Conservation (phyloP, 1,284 basidiomycete genomes). For the Pseudozyma hubeiensis region DNA sequence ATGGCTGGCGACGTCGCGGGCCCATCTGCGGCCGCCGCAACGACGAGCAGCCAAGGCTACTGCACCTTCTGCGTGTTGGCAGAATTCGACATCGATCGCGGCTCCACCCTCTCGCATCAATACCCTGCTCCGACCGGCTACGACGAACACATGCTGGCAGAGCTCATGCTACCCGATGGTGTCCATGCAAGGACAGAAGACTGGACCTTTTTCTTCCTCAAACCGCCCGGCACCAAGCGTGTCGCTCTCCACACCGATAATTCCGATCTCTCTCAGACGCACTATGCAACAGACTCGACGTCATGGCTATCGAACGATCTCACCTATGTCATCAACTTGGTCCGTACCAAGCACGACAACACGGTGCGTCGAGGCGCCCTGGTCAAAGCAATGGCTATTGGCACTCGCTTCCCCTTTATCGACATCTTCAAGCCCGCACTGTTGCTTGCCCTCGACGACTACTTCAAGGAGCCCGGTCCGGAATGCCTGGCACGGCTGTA, state of each 20-base stretch:
- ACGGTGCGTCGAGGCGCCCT: conserved; percentile 87
- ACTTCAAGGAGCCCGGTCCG: conserved; percentile 86
- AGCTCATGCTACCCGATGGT: conserved; percentile 98
- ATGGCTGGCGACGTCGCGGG: conserved; percentile 4
- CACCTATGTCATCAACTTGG: conserved; percentile 88
- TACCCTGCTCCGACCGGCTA: conserved; percentile 58
- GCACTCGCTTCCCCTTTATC: conserved; percentile 92
- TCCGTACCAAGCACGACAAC: conserved; percentile 94
- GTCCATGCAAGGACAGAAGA: conserved; percentile 93
- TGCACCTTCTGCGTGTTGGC: conserved; percentile 64
- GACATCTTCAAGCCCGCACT: conserved; percentile 98
- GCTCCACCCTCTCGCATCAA: conserved; percentile 58
- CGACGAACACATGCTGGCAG: conserved; percentile 78
- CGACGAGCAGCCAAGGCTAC: conserved; percentile 24
- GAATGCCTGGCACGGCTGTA: conserved; percentile 88
- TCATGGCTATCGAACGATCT: conserved; percentile 44
- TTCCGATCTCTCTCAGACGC: conserved; percentile 2
- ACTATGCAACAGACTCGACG: conserved; percentile 8
- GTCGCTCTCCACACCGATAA: conserved; percentile 7
- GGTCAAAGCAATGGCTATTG: conserved; percentile 95
- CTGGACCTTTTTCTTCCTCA: conserved; percentile 96
- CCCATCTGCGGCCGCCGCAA: not conserved
- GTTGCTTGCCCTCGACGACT: conserved; percentile 93
- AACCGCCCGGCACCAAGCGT: conserved; percentile 29
- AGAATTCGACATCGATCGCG: conserved; percentile 65